Conservation (phyloP, 305 asterid species). For the Fraxinus greggii region DNA sequence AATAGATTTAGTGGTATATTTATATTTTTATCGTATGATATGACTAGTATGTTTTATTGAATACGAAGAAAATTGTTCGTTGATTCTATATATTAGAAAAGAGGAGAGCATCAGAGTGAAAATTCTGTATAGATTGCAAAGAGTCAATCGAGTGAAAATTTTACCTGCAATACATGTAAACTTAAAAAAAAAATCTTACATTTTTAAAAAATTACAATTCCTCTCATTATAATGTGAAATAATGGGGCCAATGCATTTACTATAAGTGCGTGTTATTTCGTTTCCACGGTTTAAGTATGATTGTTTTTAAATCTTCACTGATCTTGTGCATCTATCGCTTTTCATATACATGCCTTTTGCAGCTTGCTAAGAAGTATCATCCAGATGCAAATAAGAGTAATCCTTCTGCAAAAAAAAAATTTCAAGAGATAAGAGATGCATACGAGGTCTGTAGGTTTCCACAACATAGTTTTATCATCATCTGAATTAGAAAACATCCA, state of each 20-base stretch:
- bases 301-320: slow-evolving; percentile 12
- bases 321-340: slow-evolving; percentile 11
- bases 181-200: no score
- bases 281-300: not conserved
- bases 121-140: not conserved
- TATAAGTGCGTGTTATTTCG: not conserved
- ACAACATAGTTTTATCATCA: slow-evolving; percentile 21
- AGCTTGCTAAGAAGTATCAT: slow-evolving; percentile 93
- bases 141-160: not conserved
- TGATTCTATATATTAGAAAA: no score
- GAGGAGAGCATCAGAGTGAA: not conserved
- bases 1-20: not conserved
- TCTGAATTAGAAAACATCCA: slow-evolving; percentile 22
- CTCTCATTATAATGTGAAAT: no score
- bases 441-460: slow-evolving; percentile 66
- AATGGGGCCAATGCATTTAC: not conserved
- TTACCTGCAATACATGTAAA: no score
- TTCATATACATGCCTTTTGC: slow-evolving; percentile 23
- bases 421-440: slow-evolving; percentile 95
- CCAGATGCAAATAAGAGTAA: slow-evolving; percentile 88
- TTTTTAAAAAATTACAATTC: no score
- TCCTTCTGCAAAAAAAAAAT: slow-evolving; percentile 77
- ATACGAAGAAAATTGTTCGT: no score
- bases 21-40: not conserved
- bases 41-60: not conserved